Percentiles rank a stretch among this genome's conserved stretches.
phyloP scores from a whole-genome alignment of 2,329 filamentous ascomycete species.

The Sarocladiaceae sp. region DNA sequence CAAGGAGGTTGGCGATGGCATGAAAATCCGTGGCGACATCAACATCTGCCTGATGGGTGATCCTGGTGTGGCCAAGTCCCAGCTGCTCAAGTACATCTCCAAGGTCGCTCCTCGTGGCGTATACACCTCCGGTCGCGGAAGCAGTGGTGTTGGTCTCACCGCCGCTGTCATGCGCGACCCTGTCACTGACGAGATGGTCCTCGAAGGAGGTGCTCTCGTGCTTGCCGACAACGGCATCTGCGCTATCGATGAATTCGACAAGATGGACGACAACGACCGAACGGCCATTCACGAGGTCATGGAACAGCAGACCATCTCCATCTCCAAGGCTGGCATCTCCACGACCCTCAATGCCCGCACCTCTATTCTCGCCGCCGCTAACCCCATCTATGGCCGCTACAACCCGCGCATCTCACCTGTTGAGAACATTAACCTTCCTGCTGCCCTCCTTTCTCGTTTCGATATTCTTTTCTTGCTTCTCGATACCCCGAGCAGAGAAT shows the following conservation, averaged over 20 bases:
- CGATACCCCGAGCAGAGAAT: conserved; percentile 84
- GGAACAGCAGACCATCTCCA: conserved; percentile 83
- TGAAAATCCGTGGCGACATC: conserved; percentile 98
- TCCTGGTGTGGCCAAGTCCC: conserved; percentile 98
- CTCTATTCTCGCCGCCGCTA: conserved; percentile 91
- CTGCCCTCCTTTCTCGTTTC: conserved; percentile 91
- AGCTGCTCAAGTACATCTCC: conserved; percentile 95
- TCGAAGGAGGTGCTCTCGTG: conserved; percentile 74
- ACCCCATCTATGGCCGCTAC: conserved; percentile 95
- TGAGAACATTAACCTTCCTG: conserved; percentile 99
- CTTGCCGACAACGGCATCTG: conserved; percentile 79
- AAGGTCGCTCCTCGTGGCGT: conserved; percentile 93
- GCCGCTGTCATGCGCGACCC: conserved; percentile 80
- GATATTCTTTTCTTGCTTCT: conserved; percentile 95
- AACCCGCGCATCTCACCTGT: conserved; percentile 96
- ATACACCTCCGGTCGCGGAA: conserved; percentile 75
- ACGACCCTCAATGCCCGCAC: conserved; percentile 90
- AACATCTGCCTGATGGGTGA: conserved; percentile 99
- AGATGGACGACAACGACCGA: conserved; percentile 79
- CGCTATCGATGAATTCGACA: conserved; percentile 84
- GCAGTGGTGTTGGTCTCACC: conserved; percentile 75
- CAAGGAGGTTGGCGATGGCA: conserved; percentile 95
- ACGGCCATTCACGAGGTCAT: conserved; percentile 84
- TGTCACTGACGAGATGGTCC: conserved; percentile 77
- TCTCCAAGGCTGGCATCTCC: conserved; percentile 66